A percentile compares a stretch with the other conserved stretches of the same genome.
Evolutionary conservation across 805 yeast species (phyloP).

Genomic region (Candida schatavii): DNA sequence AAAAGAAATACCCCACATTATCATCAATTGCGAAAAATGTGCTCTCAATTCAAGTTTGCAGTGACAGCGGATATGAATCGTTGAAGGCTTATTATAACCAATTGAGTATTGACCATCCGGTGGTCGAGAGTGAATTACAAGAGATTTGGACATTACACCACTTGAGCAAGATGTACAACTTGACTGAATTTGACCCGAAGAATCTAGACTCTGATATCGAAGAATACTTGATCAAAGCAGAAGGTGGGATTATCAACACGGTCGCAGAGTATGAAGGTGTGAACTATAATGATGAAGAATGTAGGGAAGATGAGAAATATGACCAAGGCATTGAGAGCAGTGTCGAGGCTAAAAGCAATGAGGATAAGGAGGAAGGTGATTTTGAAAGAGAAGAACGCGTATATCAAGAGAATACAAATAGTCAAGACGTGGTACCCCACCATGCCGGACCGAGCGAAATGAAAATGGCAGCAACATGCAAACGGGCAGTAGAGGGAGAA

Average conservation of each 20-base stretch:
- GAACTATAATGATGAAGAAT: not conserved
- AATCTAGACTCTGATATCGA: slow-evolving; percentile 16
- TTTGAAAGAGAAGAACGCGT: not conserved
- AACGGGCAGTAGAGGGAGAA: not conserved
- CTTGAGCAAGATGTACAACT: slow-evolving; percentile 14
- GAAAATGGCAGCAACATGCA: not conserved
- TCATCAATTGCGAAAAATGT: slow-evolving; percentile 12
- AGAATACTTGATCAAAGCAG: slow-evolving; percentile 7
- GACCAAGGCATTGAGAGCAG: not conserved
- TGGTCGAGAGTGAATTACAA: slow-evolving; percentile 11
- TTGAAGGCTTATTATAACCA: slow-evolving; percentile 12
- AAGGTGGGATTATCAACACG: no score
- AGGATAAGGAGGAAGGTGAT: no score
- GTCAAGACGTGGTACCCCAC: not conserved
- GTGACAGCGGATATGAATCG: slow-evolving; percentile 13
- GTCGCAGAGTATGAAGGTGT: slow-evolving; percentile 4
- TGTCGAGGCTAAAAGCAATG: no score
- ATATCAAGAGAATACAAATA: no score
- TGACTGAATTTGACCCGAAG: slow-evolving; percentile 15
- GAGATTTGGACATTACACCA: slow-evolving; percentile 15
- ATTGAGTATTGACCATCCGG: not conserved
- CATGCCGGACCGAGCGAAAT: not conserved
- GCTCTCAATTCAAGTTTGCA: slow-evolving; percentile 16
- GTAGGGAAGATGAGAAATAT: not conserved
- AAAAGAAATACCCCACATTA: slow-evolving; percentile 14